Evolutionary conservation across 345 rosid species (phyloP).

Genomic region (Combretum micranthum): DNA sequence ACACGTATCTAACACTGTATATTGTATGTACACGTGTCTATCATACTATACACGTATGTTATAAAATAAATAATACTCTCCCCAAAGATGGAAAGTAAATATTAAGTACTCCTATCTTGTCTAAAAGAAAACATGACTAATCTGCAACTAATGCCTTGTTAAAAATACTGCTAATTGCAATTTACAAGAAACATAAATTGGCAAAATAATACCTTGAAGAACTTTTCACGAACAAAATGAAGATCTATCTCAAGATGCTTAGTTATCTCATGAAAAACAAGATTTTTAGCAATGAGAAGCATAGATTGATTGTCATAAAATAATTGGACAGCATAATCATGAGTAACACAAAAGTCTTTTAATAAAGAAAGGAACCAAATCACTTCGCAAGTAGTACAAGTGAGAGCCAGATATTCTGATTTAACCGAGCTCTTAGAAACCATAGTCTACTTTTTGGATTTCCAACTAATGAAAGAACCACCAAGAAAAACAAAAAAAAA

Average conservation of each 20-base stretch:
- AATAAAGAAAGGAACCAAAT: background rate
- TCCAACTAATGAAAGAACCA: background rate
- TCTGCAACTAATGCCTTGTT: too few species aligned
- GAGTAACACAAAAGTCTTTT: background rate
- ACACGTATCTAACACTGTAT: too few species aligned
- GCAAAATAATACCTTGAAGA: background rate
- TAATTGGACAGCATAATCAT: background rate
- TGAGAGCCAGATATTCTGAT: background rate
- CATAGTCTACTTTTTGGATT: background rate
- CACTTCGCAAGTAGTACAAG: background rate
- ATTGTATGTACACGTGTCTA: too few species aligned
- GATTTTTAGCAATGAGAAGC: background rate
- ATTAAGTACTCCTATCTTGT: too few species aligned
- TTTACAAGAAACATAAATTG: too few species aligned
- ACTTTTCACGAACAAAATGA: background rate
- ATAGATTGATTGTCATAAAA: background rate
- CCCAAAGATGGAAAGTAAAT: too few species aligned
- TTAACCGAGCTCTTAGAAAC: background rate
- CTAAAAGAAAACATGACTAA: too few species aligned
- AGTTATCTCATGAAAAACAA: background rate
- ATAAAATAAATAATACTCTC: too few species aligned
- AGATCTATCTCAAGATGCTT: conserved; percentile 6
- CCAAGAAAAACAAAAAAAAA: background rate
- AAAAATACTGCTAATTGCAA: too few species aligned
- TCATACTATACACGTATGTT: too few species aligned